A percentile compares a stretch with the other conserved stretches of the same genome.
Conservation (phyloP, 441 rosid genomes). For the Melastoma candidum region DNA sequence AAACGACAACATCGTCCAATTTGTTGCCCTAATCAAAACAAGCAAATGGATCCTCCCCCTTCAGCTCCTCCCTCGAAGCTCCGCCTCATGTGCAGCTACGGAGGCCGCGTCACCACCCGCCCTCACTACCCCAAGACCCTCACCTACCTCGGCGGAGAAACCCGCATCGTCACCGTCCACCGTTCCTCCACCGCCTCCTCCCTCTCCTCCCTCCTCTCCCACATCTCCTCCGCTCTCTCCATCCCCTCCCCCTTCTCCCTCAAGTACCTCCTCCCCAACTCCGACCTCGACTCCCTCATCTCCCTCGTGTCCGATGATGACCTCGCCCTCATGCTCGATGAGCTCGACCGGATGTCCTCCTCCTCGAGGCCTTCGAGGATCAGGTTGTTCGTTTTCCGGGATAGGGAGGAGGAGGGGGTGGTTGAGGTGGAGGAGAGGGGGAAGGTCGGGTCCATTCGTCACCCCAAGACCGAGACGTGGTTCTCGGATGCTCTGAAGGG, state of each 20-base stretch:
- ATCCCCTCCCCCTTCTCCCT: slow-evolving; percentile 29
- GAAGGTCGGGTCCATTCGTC: slow-evolving; percentile 14
- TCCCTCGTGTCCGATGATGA: slow-evolving; percentile 56
- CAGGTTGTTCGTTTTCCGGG: slow-evolving; percentile 46
- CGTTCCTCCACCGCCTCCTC: slow-evolving; percentile 19
- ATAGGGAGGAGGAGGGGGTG: no score
- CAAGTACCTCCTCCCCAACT: slow-evolving; percentile 57
- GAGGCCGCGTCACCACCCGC: slow-evolving; percentile 41
- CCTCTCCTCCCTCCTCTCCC: slow-evolving; percentile 30
- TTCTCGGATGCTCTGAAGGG: slow-evolving; percentile 64
- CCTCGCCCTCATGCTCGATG: slow-evolving; percentile 50
- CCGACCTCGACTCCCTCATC: slow-evolving; percentile 55
- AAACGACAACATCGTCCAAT: no score
- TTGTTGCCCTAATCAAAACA: no score
- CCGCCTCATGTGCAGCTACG: slow-evolving; percentile 70
- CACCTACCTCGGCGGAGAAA: slow-evolving; percentile 59
- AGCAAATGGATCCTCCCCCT: slow-evolving; percentile 6
- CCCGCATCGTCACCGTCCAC: slow-evolving; percentile 45
- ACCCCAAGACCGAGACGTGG: slow-evolving; percentile 75
- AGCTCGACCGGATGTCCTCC: slow-evolving; percentile 32
- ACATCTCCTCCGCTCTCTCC: slow-evolving; percentile 32
- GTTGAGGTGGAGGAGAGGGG: no score
- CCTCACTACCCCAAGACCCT: slow-evolving; percentile 33
- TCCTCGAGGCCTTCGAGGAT: slow-evolving; percentile 38
- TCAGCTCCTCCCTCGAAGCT: slow-evolving; percentile 21